These are phyloP conservation scores for Aegilops sharonensis DNA, from an alignment of 176 grass and related monocot species.

Conservation along the genomic window DNA sequence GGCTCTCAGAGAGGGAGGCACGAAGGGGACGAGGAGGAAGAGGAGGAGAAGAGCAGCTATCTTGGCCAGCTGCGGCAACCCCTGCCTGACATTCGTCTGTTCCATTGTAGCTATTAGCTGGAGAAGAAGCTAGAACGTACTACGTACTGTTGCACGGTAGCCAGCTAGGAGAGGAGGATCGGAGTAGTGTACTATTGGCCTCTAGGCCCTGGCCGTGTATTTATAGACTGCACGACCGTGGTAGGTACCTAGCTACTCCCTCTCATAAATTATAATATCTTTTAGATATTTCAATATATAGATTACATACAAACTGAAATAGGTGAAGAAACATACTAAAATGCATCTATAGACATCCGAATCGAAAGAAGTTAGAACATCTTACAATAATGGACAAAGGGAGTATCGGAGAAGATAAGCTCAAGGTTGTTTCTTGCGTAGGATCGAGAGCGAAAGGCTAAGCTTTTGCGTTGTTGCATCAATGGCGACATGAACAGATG, in stretches of 20 bases:
- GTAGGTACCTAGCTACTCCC: background rate
- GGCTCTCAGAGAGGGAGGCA: conserved; percentile 42
- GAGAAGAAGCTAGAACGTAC: background rate
- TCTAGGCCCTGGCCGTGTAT: conserved; percentile 7
- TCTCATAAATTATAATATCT: no score
- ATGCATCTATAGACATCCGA: no score
- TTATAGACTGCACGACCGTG: conserved; percentile 15
- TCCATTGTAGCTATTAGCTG: background rate
- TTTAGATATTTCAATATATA: background rate
- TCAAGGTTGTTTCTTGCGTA: background rate
- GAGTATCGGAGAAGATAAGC: conserved; percentile 27
- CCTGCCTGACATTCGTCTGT: background rate
- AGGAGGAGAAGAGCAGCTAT: conserved; percentile 41
- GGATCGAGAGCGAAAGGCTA: background rate
- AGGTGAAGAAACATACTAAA: no score
- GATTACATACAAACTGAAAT: no score
- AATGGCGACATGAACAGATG: background rate
- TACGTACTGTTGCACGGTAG: background rate
- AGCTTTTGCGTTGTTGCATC: background rate
- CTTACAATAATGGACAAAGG: no score
- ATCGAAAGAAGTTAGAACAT: no score
- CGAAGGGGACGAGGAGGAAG: conserved; percentile 31
- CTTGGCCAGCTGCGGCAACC: conserved; percentile 48
- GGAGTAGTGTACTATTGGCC: background rate
- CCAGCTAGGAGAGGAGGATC: conserved; percentile 2